phyloP scores from a whole-genome alignment of 2,329 filamentous ascomycete species.

The Penicillium sp. region DNA sequence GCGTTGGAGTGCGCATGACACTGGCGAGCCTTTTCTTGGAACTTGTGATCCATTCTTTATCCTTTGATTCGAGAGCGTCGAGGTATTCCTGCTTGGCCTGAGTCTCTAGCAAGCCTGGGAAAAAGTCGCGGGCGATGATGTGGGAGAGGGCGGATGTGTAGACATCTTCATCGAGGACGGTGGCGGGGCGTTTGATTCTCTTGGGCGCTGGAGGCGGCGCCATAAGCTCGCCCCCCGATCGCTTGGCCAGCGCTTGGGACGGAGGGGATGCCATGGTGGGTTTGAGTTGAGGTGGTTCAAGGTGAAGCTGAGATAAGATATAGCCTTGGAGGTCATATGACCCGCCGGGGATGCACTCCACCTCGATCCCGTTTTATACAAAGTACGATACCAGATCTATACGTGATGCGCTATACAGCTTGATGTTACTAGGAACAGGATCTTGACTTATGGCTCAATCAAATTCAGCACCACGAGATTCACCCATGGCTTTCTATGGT shows the following conservation, averaged over 20 bases:
- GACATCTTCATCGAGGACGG: conserved; percentile 86
- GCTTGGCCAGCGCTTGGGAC: conserved; percentile 36
- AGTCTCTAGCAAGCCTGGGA: conserved; percentile 82
- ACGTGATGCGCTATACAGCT: neutral
- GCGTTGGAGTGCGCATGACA: conserved; percentile 78
- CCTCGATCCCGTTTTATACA: neutral
- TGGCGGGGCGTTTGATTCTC: conserved; percentile 84
- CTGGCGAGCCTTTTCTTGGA: conserved; percentile 70
- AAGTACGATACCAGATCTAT: neutral
- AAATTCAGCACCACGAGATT: neutral
- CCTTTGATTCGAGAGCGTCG: conserved; percentile 81
- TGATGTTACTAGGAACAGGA: neutral
- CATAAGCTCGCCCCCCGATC: conserved; percentile 64
- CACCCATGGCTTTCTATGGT: conserved; percentile 14
- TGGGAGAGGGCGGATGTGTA: conserved; percentile 88
- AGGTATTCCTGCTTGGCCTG: conserved; percentile 90
- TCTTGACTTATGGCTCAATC: neutral
- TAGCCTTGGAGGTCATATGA: conserved; percentile 12
- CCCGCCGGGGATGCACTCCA: neutral
- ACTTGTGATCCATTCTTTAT: conserved; percentile 80
- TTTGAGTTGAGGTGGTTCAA: conserved; percentile 3
- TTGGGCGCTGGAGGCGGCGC: conserved; percentile 80
- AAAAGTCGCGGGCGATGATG: conserved; percentile 96
- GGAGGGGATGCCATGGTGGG: conserved; percentile 27
- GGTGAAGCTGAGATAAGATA: conserved; percentile 16